Base-by-base conservation (phyloP, 306 rosid species). In the Argentina anserina region DNA sequence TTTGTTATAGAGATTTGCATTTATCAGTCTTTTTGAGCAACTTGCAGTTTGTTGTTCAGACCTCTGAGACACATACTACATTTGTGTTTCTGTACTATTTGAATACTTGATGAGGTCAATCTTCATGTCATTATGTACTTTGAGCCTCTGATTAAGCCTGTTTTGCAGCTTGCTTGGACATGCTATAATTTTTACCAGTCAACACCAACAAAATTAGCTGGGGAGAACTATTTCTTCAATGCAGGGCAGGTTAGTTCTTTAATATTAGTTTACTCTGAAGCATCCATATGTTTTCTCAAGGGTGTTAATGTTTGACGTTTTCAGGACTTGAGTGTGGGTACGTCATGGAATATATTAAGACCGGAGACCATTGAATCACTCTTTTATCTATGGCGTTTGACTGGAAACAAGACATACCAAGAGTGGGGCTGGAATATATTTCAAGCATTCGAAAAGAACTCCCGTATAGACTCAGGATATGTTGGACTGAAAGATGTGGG, bases 351-450 rank as follows among this genome's bases (percentile, higher is more conserved):
- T 83, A 91, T 95, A 76, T 72, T 90, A 78, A 92, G 99, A 84
- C 99, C 97, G 5, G 99, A 95, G 90, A 95, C 99, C 5, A 75
- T 95, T 31, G 99, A 95, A 74, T 95, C 99, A 39, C 97, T 95
- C 65, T 95, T 95, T 72, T 95, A 95, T 84, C 92, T 95, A 34
- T 95, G 97, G 96, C 97, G 97, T 46, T 65, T 95, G 62, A 92
- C 99, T 50, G 99, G 97, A 73, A 95, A 95, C 80, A 84, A 86
- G 89, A 95, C 99, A 63, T 95, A 88, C 86, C 92, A 88, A 84
- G 99, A 95, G 69, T 95, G 99, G 99, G 97, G 97, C 75, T 95
- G 99, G 99, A 92, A 95, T 76, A 95, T 92, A 80, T 95, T 95
- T 81, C 97, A 90, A 86, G 99, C 99, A 76, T 95, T 95, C 28